Base-by-base conservation (phyloP, 768 basidiomycete species). In the Hortiboletus flavorubellus region DNA sequence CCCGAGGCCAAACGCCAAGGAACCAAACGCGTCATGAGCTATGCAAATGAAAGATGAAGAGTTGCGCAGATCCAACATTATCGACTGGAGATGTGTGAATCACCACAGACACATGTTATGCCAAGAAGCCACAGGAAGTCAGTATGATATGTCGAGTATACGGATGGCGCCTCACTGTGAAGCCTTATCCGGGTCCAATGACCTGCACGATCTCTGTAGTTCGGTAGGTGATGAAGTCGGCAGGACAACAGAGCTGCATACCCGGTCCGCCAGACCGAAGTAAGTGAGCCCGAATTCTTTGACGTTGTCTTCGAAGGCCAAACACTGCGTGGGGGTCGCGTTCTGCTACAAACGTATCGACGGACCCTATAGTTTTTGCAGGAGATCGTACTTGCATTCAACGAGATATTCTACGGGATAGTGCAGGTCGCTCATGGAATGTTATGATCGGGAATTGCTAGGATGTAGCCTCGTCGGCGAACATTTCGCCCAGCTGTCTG, bases 1-100 rank as follows among this genome's bases (percentile, higher is more conserved):
- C 39, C 93, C 93, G 63, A 95, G 93, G 56, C 93, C 93, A 64
- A 94, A 95, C 0, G 93, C 93, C 58, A 95, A 80, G 45, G 93
- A 92, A 45, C 93, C 93, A 67, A 95, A 95, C 3, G 93, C 93
- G 46, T 92, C 93, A 68, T 95, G 93, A 14, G 93, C 89, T 91
- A 41, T 40, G 35, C 16, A 44, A 51, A 49, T 12, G 26, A 31
- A 16, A 8, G 10, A 34, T 66, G n/a, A 59, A 44, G 31, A 14
- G 39, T 26, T 49, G 23, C 11, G 16, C 40, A 33, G n/a, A 18
- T 26, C 8, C 41, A 12, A 56, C 30, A 41, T 43, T 33, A 50
- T 4, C 50, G 41, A 90, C 89, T 95, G 39, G 92, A 91, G 26
- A 92, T 94, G 75, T 94, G 93, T 5, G 92, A 94, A 73, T 94